phyloP scores from a whole-genome alignment of 441 rosid species.

The Theobroma grandiflorum region DNA sequence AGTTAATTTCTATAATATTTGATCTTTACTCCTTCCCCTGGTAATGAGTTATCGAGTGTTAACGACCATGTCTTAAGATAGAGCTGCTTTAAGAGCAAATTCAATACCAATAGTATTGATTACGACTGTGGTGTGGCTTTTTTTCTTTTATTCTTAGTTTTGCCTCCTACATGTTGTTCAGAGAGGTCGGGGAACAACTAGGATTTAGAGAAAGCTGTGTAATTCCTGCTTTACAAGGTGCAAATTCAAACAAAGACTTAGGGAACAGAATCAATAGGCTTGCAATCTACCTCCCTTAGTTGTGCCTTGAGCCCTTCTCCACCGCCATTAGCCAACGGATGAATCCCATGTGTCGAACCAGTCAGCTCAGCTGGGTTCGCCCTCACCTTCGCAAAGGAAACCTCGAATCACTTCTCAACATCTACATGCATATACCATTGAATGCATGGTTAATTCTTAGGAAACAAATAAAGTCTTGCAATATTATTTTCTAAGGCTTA shows the following conservation, averaged over 20 bases:
- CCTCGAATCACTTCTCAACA: conserved; percentile 49
- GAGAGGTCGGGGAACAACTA: not conserved
- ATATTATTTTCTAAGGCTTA: not conserved
- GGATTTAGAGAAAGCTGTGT: not conserved
- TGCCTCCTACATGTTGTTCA: not conserved
- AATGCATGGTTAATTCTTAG: not conserved
- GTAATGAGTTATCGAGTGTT: not conserved
- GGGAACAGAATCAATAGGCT: conserved; percentile 44
- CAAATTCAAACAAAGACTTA: conserved; percentile 41
- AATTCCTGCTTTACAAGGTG: not conserved
- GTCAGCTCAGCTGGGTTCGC: conserved; percentile 54
- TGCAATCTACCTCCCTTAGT: conserved; percentile 63
- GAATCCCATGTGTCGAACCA: conserved; percentile 68
- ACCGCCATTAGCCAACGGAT: conserved; percentile 73
- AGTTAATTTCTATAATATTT: too few species aligned
- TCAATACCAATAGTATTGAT: not conserved
- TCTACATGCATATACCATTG: conserved; percentile 19
- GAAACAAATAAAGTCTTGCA: not conserved
- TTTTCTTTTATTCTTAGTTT: not conserved
- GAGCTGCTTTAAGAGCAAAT: not conserved
- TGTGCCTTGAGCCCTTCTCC: conserved; percentile 59
- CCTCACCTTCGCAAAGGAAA: conserved; percentile 58
- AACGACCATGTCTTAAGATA: not conserved
- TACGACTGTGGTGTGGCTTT: not conserved
- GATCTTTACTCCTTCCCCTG: not conserved